A percentile compares a stretch with the other conserved stretches of the same genome.
Conservation (phyloP, 2,329 filamentous ascomycete species). For the Cladorrhinum sp. region DNA sequence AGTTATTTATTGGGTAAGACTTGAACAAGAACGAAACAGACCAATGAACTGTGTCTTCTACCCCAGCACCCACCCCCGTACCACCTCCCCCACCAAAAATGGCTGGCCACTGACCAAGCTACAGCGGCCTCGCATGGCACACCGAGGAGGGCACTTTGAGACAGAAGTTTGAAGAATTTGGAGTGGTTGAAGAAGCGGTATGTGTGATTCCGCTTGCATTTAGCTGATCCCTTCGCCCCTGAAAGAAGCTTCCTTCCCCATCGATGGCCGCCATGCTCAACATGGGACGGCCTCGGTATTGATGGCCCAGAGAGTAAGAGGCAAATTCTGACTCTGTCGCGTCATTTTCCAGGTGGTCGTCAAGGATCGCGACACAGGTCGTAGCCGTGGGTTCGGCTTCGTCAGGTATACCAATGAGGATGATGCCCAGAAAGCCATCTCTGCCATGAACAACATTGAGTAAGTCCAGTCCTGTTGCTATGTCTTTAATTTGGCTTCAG, state of each 20-base stretch:
- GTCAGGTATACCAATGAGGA: slow-evolving; percentile 79
- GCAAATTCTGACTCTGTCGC: slow-evolving; percentile 19
- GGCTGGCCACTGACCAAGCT: slow-evolving; percentile 14
- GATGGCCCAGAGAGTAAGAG: neutral
- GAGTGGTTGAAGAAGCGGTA: slow-evolving; percentile 91
- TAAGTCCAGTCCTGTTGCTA: slow-evolving; percentile 38
- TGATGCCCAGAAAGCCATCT: slow-evolving; percentile 74
- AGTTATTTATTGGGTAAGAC: slow-evolving; percentile 89
- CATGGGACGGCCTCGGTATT: neutral
- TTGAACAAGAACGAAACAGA: neutral
- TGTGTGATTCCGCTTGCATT: slow-evolving; percentile 41
- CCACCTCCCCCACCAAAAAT: neutral
- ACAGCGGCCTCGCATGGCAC: slow-evolving; percentile 95
- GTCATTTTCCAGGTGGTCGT: slow-evolving; percentile 72
- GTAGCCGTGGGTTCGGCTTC: slow-evolving; percentile 96
- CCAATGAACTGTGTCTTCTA: slow-evolving; percentile 1
- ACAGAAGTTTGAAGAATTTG: slow-evolving; percentile 90
- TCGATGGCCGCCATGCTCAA: neutral
- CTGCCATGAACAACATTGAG: slow-evolving; percentile 85
- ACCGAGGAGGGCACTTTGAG: slow-evolving; percentile 86
- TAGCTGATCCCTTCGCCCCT: neutral
- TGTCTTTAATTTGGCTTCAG: slow-evolving; percentile 11
- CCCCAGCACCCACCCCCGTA: neutral
- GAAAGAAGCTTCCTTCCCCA: neutral
- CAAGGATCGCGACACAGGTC: slow-evolving; percentile 94